Evolutionary conservation across 768 basidiomycete species (phyloP).

Genomic region (Lactarius evosmus): DNA sequence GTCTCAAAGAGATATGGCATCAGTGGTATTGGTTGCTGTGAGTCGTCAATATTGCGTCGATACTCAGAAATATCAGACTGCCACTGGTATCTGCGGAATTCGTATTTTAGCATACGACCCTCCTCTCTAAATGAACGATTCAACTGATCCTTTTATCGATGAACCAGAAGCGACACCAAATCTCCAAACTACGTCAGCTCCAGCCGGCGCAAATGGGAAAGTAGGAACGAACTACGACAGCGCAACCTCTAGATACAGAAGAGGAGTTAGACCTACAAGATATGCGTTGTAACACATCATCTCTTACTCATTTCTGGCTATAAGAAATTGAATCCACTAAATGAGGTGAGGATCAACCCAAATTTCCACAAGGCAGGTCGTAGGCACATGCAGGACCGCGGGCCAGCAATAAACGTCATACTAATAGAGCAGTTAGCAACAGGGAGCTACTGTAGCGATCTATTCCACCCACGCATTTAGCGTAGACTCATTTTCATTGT

Average conservation of each 20-base stretch:
- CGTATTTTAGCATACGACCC: too few relatives aligned
- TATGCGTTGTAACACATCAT: not conserved
- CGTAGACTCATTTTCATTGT: conserved; percentile 10
- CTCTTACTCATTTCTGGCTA: conserved; percentile 21
- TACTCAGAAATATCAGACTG: too few relatives aligned
- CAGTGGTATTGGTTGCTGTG: too few relatives aligned
- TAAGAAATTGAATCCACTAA: conserved; percentile 41
- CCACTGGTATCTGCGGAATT: too few relatives aligned
- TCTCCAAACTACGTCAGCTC: not conserved
- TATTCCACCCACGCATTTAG: conserved; percentile 29
- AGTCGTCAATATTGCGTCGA: too few relatives aligned
- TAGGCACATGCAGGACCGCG: not conserved
- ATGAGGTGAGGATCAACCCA: not conserved
- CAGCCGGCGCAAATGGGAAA: not conserved
- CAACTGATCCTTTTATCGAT: not conserved
- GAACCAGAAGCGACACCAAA: not conserved
- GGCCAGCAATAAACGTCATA: not conserved
- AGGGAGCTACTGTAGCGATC: not conserved
- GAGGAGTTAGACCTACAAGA: conserved; percentile 37
- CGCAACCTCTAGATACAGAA: not conserved
- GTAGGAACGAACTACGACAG: not conserved
- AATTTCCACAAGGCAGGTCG: not conserved
- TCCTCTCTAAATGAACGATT: too few relatives aligned
- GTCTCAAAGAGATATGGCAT: too few relatives aligned
- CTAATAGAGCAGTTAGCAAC: not conserved